These are phyloP conservation scores for Rhizopus delemar DNA, from an alignment of 371 early-diverging fungal genomes.

Conservation along the genomic window DNA sequence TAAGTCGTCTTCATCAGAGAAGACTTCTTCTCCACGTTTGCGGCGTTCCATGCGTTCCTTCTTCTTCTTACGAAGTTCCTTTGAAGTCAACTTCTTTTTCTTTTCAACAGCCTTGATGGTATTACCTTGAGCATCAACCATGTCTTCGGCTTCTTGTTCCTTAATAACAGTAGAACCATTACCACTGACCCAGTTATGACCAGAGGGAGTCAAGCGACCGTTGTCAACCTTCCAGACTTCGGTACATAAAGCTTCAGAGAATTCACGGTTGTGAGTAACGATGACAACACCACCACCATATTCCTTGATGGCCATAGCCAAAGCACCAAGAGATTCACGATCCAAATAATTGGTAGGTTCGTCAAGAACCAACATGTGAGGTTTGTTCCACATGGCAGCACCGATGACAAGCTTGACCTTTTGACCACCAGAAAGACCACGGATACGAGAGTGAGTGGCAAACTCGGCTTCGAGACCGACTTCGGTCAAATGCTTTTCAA, in stretches of 20 bases:
- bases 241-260: slow-evolving; percentile 68
- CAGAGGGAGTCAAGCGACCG: slow-evolving; percentile 58
- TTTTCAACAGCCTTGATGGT: slow-evolving; percentile 49
- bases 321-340: slow-evolving; percentile 75
- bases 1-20: slow-evolving; percentile 51
- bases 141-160: slow-evolving; percentile 44
- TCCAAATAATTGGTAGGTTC: slow-evolving; percentile 89
- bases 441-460: slow-evolving; percentile 81
- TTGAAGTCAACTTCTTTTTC: slow-evolving; percentile 52
- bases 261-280: slow-evolving; percentile 76
- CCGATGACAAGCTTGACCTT: slow-evolving; percentile 89
- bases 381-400: slow-evolving; percentile 83
- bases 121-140: slow-evolving; percentile 55
- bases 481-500: slow-evolving; percentile 70
- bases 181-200: slow-evolving; percentile 57
- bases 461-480: slow-evolving; percentile 73
- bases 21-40: slow-evolving; percentile 60
- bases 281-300: slow-evolving; percentile 79
- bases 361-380: slow-evolving; percentile 87
- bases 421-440: slow-evolving; percentile 89
- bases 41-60: slow-evolving; percentile 60
- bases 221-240: slow-evolving; percentile 78
- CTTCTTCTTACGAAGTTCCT: slow-evolving; percentile 59
- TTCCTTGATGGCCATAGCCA: slow-evolving; percentile 65
- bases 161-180: slow-evolving; percentile 41